Evolutionary conservation across 768 basidiomycete species (phyloP), one percentile per base, ranked within the genome.

Genomic region (Amanita pseudoporphyria): DNA sequence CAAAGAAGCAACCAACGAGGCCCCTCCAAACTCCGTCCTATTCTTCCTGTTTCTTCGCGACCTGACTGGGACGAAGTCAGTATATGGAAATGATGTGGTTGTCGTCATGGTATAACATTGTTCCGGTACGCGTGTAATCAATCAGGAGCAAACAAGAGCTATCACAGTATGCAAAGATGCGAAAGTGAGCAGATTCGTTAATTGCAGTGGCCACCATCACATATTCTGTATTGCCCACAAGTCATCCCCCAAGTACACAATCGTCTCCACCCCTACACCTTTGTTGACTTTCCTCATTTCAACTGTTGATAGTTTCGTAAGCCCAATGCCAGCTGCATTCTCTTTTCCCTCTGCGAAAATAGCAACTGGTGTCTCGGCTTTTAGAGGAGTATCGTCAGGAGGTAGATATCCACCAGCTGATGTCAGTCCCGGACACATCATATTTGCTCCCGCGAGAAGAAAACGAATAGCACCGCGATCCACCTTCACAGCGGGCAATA

Each of bases 381-480:
- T 76, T 32, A 97, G 67, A 3, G 76, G 81, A 14, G 69, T 71
- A 33, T 82, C 81, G 12, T 79, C 66, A 7, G 88, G 79, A 0
- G 95, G 95, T 0, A 98, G 78, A 58, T 78, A 78, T 6, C 95
- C 95, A 6, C 94, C 94, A 30, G 81, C 74, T 31, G 95, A 98
- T 22, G 96, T 95, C 48, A 99, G 71, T 18, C 96, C 96, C 4
- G 96, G 96, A 58, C 87, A 93, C 91, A 95, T 95, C 87, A 95
- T 93, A 68, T 86, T 83, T 21, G 91, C 91, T 13, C 91, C 96
- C 9, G 82, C 84, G 40, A 99, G 80, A 33, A 99, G 77, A 68
- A 97, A 99, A 30, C 94, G 88, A 69, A 99, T 99, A 47, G 96
- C 96, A 43, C 96, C 96, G 45, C 95, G 84, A 71, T 99, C 96